A percentile compares a stretch with the other conserved stretches of the same genome.
These are phyloP conservation scores for Pseudogymnoascus sp. DNA, from an alignment of 2,329 filamentous ascomycete genomes.

Conservation along the genomic window DNA sequence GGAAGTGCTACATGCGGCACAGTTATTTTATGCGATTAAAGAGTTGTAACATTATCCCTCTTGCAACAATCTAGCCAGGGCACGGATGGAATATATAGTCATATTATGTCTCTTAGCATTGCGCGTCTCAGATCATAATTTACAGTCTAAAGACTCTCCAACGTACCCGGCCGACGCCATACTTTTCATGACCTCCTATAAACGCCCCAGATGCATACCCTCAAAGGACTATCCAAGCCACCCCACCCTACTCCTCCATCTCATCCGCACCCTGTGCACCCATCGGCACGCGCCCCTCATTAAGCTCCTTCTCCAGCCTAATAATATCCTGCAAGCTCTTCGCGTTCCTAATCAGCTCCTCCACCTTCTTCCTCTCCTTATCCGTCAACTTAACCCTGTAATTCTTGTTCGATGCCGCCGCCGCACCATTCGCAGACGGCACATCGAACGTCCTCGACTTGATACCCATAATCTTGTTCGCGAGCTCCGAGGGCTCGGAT, in stretches of 20 bases:
- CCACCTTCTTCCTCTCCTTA: constrained; percentile 76
- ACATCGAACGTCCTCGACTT: constrained; percentile 72
- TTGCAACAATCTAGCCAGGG: neutral
- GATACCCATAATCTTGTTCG: constrained; percentile 74
- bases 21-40: constrained; percentile 8
- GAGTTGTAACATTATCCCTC: neutral
- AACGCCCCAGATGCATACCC: constrained; percentile 5
- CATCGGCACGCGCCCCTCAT: constrained; percentile 77
- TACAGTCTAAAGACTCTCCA: constrained; percentile 5
- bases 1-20: neutral
- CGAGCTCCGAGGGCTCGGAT: constrained; percentile 72
- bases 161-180: constrained; percentile 1
- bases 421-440: constrained; percentile 40
- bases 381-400: constrained; percentile 81
- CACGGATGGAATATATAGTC: neutral
- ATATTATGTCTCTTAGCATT: constrained; percentile 7
- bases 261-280: constrained; percentile 52
- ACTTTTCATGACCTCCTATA: constrained; percentile 7
- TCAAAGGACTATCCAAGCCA: neutral
- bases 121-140: constrained; percentile 8
- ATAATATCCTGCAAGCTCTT: constrained; percentile 88
- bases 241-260: constrained; percentile 52
- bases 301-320: constrained; percentile 81
- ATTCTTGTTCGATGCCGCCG: constrained; percentile 48
- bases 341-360: constrained; percentile 82